These are phyloP conservation scores for Starmerella stellata DNA, from an alignment of 805 yeast species.

Conservation along the genomic window DNA sequence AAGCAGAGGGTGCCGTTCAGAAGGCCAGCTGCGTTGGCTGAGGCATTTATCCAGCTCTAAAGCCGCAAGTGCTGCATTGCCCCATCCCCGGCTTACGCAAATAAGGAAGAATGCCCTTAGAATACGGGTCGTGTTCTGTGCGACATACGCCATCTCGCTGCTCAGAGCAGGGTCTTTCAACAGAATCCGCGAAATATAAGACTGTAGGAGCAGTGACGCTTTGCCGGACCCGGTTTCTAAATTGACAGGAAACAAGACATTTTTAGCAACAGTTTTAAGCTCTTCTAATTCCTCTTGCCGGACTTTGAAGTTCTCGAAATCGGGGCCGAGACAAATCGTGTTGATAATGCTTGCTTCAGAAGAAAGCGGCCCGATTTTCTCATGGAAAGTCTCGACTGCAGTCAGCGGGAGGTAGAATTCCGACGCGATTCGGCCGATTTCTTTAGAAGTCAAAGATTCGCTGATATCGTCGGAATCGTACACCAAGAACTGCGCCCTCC, in stretches of 20 bases:
- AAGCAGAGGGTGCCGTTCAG: slow-evolving; percentile 59
- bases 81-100: slow-evolving; percentile 85
- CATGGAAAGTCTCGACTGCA: slow-evolving; percentile 76
- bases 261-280: slow-evolving; percentile 40
- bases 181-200: slow-evolving; percentile 59
- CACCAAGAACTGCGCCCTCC: slow-evolving; percentile 77
- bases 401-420: slow-evolving; percentile 77
- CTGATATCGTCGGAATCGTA: slow-evolving; percentile 56
- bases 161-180: slow-evolving; percentile 64
- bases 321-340: slow-evolving; percentile 79
- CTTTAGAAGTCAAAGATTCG: slow-evolving; percentile 64
- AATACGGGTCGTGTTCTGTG: slow-evolving; percentile 87
- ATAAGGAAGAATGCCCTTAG: slow-evolving; percentile 77
- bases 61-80: slow-evolving; percentile 53
- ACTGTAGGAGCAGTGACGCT: slow-evolving; percentile 70
- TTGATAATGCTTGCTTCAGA: slow-evolving; percentile 84
- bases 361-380: slow-evolving; percentile 63
- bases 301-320: slow-evolving; percentile 74
- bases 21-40: slow-evolving; percentile 73
- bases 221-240: slow-evolving; percentile 38
- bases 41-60: slow-evolving; percentile 71
- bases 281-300: slow-evolving; percentile 78
- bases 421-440: slow-evolving; percentile 83
- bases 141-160: slow-evolving; percentile 82
- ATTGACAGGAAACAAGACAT: slow-evolving; percentile 13